Percentiles rank a stretch among this genome's conserved stretches.
Conservation (phyloP, 192 early-diverging fungal genomes). For the Coemansia sp. region DNA sequence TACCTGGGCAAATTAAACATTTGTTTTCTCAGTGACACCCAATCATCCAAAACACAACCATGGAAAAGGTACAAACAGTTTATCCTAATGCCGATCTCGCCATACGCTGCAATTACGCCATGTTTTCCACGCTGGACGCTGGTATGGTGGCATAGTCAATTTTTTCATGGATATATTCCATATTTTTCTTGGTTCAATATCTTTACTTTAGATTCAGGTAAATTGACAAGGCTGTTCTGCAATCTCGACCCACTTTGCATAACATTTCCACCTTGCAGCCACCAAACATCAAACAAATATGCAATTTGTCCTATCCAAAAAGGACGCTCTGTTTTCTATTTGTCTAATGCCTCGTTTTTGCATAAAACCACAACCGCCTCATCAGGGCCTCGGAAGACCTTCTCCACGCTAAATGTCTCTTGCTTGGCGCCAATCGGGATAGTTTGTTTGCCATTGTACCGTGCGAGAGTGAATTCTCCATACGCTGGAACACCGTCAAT, state of each 20-base stretch:
- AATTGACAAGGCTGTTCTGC: too few species aligned
- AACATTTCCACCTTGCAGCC: background rate
- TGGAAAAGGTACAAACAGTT: slow-evolving; percentile 4
- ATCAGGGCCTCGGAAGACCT: slow-evolving; percentile 57
- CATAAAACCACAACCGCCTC: slow-evolving; percentile 48
- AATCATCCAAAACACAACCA: background rate
- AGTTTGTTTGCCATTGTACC: slow-evolving; percentile 58
- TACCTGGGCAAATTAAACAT: background rate
- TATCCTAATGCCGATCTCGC: background rate
- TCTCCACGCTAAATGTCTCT: slow-evolving; percentile 52
- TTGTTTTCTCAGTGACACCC: background rate
- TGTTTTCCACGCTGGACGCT: too few species aligned
- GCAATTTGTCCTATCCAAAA: background rate
- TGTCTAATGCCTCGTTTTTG: slow-evolving; percentile 3
- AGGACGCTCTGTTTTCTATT: background rate
- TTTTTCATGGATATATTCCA: background rate
- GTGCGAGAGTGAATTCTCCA: slow-evolving; percentile 29
- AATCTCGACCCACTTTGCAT: too few species aligned
- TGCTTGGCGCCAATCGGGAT: slow-evolving; percentile 66
- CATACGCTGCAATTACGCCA: background rate
- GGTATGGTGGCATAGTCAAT: background rate
- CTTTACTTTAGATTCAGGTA: background rate
- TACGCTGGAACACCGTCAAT: slow-evolving; percentile 58
- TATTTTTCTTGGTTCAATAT: too few species aligned
- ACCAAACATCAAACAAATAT: background rate